These are phyloP conservation scores for Apiospora pterosperma DNA, from an alignment of 2,329 filamentous ascomycete genomes.

Conservation along the genomic window DNA sequence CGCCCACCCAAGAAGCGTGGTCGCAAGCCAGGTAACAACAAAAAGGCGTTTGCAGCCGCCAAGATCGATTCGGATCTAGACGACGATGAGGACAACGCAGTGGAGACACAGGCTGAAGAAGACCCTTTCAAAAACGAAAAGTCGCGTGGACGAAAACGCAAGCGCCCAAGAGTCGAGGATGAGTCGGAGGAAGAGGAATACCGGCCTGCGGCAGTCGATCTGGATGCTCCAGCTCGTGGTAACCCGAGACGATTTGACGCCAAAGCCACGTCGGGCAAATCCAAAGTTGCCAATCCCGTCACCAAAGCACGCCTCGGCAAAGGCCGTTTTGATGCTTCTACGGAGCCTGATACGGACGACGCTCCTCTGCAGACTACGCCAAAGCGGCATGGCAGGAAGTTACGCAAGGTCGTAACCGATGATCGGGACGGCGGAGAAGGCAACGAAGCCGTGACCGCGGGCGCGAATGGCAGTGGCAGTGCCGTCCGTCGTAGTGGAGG, in stretches of 20 bases:
- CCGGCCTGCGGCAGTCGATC: constrained; percentile 17
- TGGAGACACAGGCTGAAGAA: constrained; percentile 14
- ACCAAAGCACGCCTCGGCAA: background rate
- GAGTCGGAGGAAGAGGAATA: constrained; percentile 26
- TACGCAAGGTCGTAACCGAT: background rate
- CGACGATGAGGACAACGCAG: constrained; percentile 20
- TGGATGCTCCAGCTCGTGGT: constrained; percentile 17
- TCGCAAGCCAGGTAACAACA: constrained; percentile 23
- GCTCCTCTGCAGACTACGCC: constrained; percentile 2
- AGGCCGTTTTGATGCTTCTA: background rate
- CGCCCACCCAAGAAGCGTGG: constrained; percentile 24
- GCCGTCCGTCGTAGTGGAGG: background rate
- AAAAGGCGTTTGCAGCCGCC: constrained; percentile 21
- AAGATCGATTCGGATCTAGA: constrained; percentile 22
- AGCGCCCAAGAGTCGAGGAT: constrained; percentile 15
- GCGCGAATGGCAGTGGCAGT: background rate
- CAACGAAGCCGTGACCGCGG: background rate
- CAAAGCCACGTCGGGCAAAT: background rate
- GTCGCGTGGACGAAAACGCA: constrained; percentile 21
- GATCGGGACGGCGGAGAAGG: background rate
- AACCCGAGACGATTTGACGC: background rate
- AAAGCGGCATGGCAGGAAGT: background rate
- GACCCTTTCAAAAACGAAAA: constrained; percentile 19
- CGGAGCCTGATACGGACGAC: constrained; percentile 18
- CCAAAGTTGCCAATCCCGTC: background rate